phyloP scores from a whole-genome alignment of 768 basidiomycete species.

The Russula sp. region DNA sequence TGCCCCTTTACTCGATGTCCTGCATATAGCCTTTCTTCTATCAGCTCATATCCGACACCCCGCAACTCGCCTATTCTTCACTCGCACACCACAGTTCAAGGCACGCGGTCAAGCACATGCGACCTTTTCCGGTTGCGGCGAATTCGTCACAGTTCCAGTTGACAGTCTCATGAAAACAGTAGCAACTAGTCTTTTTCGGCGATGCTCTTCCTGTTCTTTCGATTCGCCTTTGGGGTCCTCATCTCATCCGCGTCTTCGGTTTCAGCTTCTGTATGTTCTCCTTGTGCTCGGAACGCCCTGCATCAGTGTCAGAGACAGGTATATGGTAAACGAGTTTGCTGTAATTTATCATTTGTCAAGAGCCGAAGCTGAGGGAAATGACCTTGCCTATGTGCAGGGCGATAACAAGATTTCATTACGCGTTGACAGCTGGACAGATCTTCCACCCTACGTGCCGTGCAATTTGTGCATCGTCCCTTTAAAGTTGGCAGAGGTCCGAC shows the following conservation, averaged over 20 bases:
- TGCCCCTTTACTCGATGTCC: not conserved
- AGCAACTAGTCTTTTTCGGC: not conserved
- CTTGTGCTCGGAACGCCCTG: not conserved
- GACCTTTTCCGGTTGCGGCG: not conserved
- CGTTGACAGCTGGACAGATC: conserved; percentile 9
- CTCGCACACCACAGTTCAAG: not conserved
- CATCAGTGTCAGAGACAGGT: not conserved
- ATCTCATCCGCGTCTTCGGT: not conserved
- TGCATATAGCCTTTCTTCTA: not conserved
- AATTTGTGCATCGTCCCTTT: conserved; percentile 16
- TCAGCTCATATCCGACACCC: not conserved
- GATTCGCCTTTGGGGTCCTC: not conserved
- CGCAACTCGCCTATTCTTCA: not conserved
- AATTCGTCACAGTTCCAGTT: not conserved
- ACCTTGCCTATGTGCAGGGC: not conserved
- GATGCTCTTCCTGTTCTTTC: not conserved
- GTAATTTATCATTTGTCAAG: not conserved
- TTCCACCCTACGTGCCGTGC: conserved; percentile 2
- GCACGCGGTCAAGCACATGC: not conserved
- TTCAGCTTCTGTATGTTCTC: not conserved
- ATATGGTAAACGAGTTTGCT: not conserved
- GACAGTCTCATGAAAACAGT: not conserved
- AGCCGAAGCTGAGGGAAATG: not conserved
- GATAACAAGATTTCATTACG: too few relatives aligned
- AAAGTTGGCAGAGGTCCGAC: too few relatives aligned